Percentiles rank a stretch among this genome's conserved stretches.
These are phyloP conservation scores for Podospora tetraspora DNA, from an alignment of 495 filamentous ascomycete genomes.

Conservation along the genomic window DNA sequence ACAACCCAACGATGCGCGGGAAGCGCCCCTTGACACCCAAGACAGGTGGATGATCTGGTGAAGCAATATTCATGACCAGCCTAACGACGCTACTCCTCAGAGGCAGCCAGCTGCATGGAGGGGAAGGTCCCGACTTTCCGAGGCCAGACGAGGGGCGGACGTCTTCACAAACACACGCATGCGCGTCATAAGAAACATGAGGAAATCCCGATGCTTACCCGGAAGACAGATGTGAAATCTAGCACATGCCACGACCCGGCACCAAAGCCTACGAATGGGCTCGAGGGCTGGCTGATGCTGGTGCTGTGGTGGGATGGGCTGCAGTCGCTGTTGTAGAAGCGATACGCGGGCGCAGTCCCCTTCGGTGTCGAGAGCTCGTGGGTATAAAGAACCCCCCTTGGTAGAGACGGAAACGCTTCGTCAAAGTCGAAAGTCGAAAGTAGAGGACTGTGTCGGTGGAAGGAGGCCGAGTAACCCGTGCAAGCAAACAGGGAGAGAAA, in stretches of 20 bases:
- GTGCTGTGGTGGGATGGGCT: background rate
- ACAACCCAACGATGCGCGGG: conserved; percentile 16
- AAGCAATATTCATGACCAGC: background rate
- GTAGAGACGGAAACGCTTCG: background rate
- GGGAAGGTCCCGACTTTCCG: background rate
- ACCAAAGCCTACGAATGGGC: background rate
- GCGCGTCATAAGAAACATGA: background rate
- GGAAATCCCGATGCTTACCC: background rate
- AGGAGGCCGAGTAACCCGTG: background rate
- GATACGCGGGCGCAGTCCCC: background rate
- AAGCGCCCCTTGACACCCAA: background rate
- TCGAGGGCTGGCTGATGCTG: no score
- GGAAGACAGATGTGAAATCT: background rate
- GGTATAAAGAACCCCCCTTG: background rate
- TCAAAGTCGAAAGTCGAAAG: background rate
- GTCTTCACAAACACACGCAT: background rate
- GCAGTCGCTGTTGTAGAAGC: background rate
- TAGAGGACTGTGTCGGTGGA: background rate
- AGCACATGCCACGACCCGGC: background rate
- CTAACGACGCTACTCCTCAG: background rate
- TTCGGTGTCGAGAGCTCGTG: background rate
- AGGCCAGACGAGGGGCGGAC: background rate
- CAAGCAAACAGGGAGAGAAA: background rate
- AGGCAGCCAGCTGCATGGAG: background rate
- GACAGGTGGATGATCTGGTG: background rate